phyloP scores from a whole-genome alignment of 1,284 basidiomycete genomes.

The Moesziomyces globuligerus region DNA sequence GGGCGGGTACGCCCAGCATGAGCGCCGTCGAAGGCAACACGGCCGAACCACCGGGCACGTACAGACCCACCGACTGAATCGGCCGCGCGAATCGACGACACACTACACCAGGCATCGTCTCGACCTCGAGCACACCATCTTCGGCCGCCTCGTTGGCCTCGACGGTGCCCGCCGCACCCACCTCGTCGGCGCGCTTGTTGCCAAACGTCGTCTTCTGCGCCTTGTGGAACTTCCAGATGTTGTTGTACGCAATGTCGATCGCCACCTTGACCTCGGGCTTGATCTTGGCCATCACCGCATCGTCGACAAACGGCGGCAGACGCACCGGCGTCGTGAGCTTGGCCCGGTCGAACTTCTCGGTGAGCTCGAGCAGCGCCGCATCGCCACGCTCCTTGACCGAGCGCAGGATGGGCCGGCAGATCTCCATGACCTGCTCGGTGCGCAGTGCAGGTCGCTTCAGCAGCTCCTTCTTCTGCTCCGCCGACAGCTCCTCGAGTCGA shows the following conservation, averaged over 20 bases:
- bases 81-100: constrained; percentile 82
- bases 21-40: constrained; percentile 95
- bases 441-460: constrained; percentile 90
- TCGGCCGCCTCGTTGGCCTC: constrained; percentile 71
- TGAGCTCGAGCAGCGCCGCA: constrained; percentile 84
- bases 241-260: constrained; percentile 90
- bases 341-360: constrained; percentile 90
- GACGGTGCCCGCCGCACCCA: constrained; percentile 21
- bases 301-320: constrained; percentile 69
- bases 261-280: constrained; percentile 74
- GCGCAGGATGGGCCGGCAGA: constrained; percentile 93
- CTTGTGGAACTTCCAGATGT: constrained; percentile 74
- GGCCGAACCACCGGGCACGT: constrained; percentile 97
- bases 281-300: constrained; percentile 68
- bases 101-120: constrained; percentile 94
- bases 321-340: constrained; percentile 72
- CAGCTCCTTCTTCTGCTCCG: constrained; percentile 75
- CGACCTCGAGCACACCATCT: constrained; percentile 77
- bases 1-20: constrained; percentile 97
- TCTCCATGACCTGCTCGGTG: constrained; percentile 92
- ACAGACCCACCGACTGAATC: constrained; percentile 93
- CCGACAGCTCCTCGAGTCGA: constrained; percentile 68
- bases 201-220: constrained; percentile 64
- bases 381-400: constrained; percentile 87
- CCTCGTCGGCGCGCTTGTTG: constrained; percentile 70